Base-by-base conservation (phyloP, 352 stramenopile genomes). In the Phytophthora fragariae region DNA sequence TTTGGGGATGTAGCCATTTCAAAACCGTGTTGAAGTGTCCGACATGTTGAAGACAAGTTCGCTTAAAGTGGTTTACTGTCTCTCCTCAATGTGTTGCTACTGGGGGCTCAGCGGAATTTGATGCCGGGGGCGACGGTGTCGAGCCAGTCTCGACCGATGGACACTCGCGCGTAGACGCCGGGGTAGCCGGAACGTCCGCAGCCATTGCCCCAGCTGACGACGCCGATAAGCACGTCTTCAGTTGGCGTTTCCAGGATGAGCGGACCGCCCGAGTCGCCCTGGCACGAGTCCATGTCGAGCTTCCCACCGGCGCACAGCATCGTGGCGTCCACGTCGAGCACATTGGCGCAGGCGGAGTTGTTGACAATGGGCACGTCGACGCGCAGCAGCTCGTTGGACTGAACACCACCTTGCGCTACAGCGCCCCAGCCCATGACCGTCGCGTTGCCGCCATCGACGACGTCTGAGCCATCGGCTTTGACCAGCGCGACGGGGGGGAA, bases 291-390 rank as follows among this genome's bases (percentile, higher is more conserved):
- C 61, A 77, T 79, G 56, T 81, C 75, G 24, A 63, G 41, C 24
- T 74, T 37, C 21, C 84, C 81, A 1, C 86, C 84, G 3, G 87
- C 85, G 35, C 87, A 94, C n/a, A 94, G 39, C 78, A 90, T 92
- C 9, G 78, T 82, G 8, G 66, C 37, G 24, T 82, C 73, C 33
- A 85, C 68, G 24, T 75, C 68, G 7, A 76, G 54, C 3, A 80
- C 52, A 35, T 82, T 80, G 19, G 62, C 62, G 62, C 84, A 92
- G 1, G 64, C 70, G 0, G 65, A 66, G 50, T 86, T 81, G 62
- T 83, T 84, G 21, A 90, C 65, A 4, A 93, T 53, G 2, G 81
- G 65, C 10, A 90, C 72, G 41, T 86, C 66, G 19, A 89, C 79
- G 12, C 76, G 65, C 33, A 84, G 67, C 21, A 90, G 65, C 61